Percentiles rank a stretch among this genome's conserved stretches.
Evolutionary conservation across 106 monocot genomes (phyloP).

Genomic region (Chionographis japonica): DNA sequence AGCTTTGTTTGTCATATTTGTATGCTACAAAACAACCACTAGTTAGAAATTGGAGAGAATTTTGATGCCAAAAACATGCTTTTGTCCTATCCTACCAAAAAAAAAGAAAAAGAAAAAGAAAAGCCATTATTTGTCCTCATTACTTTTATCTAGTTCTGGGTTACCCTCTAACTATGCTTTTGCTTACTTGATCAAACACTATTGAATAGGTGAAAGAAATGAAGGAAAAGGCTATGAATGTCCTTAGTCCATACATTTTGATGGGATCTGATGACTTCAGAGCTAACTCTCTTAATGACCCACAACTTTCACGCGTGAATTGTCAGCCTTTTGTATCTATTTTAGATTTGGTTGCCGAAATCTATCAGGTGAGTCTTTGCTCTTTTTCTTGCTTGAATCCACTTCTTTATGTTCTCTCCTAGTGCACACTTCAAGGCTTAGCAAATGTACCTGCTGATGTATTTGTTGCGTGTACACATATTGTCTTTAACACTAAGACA

Average conservation of each 20-base stretch:
- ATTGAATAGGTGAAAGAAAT: conserved; percentile 80
- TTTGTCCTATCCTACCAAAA: neutral
- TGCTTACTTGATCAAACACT: neutral
- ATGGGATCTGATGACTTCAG: conserved; percentile 26
- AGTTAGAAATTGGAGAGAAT: neutral
- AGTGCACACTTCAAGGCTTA: neutral
- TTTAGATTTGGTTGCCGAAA: conserved; percentile 67
- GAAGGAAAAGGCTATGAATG: conserved; percentile 89
- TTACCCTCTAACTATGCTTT: neutral
- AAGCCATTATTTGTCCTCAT: neutral
- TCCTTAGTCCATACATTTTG: conserved; percentile 54
- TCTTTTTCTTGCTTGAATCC: neutral
- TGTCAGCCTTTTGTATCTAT: conserved; percentile 72
- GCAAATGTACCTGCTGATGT: no score
- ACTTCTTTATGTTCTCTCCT: neutral
- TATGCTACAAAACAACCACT: neutral
- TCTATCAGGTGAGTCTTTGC: conserved; percentile 57
- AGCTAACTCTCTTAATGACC: conserved; percentile 22
- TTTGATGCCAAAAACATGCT: neutral
- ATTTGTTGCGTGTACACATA: no score
- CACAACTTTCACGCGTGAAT: conserved; percentile 18
- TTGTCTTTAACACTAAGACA: no score
- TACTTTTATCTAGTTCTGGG: no score
- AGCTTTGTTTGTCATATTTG: no score
- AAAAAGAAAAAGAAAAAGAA: no score